phyloP scores from a whole-genome alignment of 768 basidiomycete genomes.

The Boletus patriciae region DNA sequence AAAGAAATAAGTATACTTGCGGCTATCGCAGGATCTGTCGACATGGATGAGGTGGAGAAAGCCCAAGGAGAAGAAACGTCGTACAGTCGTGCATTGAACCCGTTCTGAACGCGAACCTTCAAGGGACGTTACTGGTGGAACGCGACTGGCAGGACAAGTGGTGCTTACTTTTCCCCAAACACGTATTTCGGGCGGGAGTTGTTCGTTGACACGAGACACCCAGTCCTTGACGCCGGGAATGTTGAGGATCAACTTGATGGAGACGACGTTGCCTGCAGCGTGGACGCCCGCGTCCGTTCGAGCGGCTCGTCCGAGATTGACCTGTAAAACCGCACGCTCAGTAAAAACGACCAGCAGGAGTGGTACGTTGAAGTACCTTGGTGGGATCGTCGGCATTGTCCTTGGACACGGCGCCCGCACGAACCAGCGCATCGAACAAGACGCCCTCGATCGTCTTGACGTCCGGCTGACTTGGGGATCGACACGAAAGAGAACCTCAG shows the following conservation, averaged over 20 bases:
- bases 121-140: background rate
- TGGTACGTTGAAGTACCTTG: conserved; percentile 53
- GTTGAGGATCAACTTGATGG: conserved; percentile 82
- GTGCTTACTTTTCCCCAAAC: conserved; percentile 84
- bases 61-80: conserved; percentile 15
- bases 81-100: conserved; percentile 77
- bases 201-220: conserved; percentile 72
- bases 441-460: conserved; percentile 86
- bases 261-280: conserved; percentile 92
- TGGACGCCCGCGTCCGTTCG: conserved; percentile 97
- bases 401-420: conserved; percentile 88
- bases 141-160: background rate
- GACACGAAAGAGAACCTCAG: background rate
- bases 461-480: conserved; percentile 55
- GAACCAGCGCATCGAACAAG: conserved; percentile 83
- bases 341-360: background rate
- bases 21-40: conserved; percentile 82
- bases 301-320: conserved; percentile 83
- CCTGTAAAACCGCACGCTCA: conserved; percentile 43
- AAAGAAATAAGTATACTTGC: conserved; percentile 97
- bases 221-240: conserved; percentile 74
- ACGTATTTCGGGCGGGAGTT: conserved; percentile 88
- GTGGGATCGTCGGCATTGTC: conserved; percentile 91
- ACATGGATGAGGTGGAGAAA: background rate
- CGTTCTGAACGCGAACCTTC: conserved; percentile 71